phyloP scores from a whole-genome alignment of 257 asterid species.

The Handroanthus guayacan region DNA sequence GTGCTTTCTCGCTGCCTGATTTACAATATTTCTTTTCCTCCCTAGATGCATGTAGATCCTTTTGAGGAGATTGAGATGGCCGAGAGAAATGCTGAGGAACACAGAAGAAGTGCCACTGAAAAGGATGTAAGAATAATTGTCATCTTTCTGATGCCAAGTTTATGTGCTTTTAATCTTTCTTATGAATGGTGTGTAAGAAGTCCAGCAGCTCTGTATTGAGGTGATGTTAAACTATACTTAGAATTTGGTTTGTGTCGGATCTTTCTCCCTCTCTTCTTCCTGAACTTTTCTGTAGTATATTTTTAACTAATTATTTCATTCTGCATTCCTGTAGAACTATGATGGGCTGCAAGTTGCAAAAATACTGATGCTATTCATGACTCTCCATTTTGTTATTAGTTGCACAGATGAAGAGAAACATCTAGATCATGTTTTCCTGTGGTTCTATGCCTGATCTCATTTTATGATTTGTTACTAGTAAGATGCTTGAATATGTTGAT shows the following conservation, averaged over 20 bases:
- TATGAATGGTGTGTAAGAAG: conserved; percentile 3
- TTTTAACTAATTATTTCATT: conserved; percentile 1
- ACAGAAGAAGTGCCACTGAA: conserved; percentile 95
- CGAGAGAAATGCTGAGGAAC: conserved; percentile 86
- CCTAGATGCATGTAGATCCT: conserved; percentile 88
- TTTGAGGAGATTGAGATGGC: conserved; percentile 92
- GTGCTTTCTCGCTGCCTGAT: conserved; percentile 4
- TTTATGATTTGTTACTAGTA: not conserved
- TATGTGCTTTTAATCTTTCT: conserved; percentile 33
- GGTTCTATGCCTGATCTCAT: not conserved
- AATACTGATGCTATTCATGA: not conserved
- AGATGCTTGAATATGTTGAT: not conserved
- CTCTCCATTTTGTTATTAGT: conserved; percentile 9
- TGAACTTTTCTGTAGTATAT: conserved; percentile 6
- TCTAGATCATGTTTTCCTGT: not conserved
- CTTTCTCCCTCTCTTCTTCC: not conserved
- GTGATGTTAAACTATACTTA: conserved; percentile 1
- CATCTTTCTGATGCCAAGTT: conserved; percentile 37
- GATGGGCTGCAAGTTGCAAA: conserved; percentile 1
- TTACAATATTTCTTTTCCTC: conserved; percentile 8
- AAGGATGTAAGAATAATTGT: conserved; percentile 72
- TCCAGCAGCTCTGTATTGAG: conserved; percentile 5
- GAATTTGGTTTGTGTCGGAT: not conserved
- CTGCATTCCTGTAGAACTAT: conserved; percentile 8
- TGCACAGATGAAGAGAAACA: not conserved